Evolutionary conservation across 371 early-diverging fungal genomes (phyloP), one percentile per base, ranked within the genome.

Genomic region (Thermomucor indicae-seudaticae): DNA sequence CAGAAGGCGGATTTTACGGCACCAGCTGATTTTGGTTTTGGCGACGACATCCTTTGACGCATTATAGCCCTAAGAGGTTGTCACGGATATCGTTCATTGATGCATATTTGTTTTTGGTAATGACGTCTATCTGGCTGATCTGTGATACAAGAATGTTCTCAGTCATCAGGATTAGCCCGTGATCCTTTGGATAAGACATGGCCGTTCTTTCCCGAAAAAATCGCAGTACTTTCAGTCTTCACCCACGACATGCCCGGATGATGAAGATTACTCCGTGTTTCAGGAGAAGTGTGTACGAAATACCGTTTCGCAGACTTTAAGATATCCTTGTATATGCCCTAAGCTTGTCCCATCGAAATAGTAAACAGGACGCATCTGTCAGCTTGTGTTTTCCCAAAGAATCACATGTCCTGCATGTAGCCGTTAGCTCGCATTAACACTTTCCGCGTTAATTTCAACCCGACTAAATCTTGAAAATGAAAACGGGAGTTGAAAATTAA

Each of bases 11-110:
- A 47, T 82, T 76, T 60, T 86, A 85, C 11, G 91, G 65, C 1
- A 96, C 95, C 1, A 89, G 59, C 16, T 79, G 76, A 38, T 79
- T 73, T 51, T 85, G 81, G 59, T 91, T 90, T 51, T 88, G 90
- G 6, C 91, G 87, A 30, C 94, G 49, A 60, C 94, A 94, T 0
- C 95, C 96, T 42, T 86, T 88, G 39, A 95, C 75, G 55, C n/a
- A n/a, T n/a, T n/a, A n/a, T 83, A 89, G 2, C 90, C 91, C 83
- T 83, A 58, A 22, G 46, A 47, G n/a, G 16, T 67, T 24, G 14
- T 3, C 12, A 27, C 23, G 16, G 12, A 17, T 29, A 31, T 12
- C 19, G 32, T 28, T 23, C 17, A 11, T 43, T 40, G 14, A 3
- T 40, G 4, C 8, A 16, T 23, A 23, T 11, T 5, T 19, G 37